Conservation (phyloP, 805 yeast species). For the Hanseniaspora valbyensis region DNA sequence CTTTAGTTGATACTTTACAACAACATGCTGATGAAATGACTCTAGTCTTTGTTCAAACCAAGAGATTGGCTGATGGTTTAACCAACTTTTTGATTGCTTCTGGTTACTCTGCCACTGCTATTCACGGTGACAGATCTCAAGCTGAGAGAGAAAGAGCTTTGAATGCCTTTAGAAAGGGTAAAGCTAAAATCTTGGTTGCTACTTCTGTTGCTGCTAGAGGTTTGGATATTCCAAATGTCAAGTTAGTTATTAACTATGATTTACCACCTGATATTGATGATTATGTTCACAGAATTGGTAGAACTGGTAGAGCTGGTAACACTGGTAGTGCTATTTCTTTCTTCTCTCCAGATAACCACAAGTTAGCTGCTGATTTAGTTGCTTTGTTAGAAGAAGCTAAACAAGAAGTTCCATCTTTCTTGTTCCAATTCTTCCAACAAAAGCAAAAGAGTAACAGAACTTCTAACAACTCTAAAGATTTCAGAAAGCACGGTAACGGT, state of each 20-base stretch:
- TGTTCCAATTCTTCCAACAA: slow-evolving; percentile 72
- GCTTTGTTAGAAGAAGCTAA: slow-evolving; percentile 88
- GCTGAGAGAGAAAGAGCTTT: slow-evolving; percentile 95
- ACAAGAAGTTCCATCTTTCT: slow-evolving; percentile 91
- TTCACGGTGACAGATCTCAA: slow-evolving; percentile 99
- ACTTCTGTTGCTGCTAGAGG: slow-evolving; percentile 99
- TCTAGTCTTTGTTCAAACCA: slow-evolving; percentile 92
- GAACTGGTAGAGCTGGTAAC: slow-evolving; percentile 99
- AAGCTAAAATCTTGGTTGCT: slow-evolving; percentile 89
- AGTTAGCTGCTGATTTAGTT: slow-evolving; percentile 75
- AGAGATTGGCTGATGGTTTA: slow-evolving; percentile 94
- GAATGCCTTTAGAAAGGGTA: slow-evolving; percentile 84
- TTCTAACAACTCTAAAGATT: slow-evolving; percentile 40
- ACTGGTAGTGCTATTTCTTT: slow-evolving; percentile 97
- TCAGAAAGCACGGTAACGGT: slow-evolving; percentile 36
- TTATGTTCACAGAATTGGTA: slow-evolving; percentile 98
- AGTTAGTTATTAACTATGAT: slow-evolving; percentile 95
- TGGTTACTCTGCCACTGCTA: slow-evolving; percentile 92
- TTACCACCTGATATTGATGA: slow-evolving; percentile 95
- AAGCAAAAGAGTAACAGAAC: slow-evolving; percentile 49
- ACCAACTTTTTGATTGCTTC: slow-evolving; percentile 84
- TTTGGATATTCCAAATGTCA: slow-evolving; percentile 97
- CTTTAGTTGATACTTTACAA: slow-evolving; percentile 76
- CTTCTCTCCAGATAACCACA: slow-evolving; percentile 90
- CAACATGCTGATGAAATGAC: slow-evolving; percentile 62